phyloP scores from a whole-genome alignment of 2,329 filamentous ascomycete genomes.

The Rutstroemia sp. region DNA sequence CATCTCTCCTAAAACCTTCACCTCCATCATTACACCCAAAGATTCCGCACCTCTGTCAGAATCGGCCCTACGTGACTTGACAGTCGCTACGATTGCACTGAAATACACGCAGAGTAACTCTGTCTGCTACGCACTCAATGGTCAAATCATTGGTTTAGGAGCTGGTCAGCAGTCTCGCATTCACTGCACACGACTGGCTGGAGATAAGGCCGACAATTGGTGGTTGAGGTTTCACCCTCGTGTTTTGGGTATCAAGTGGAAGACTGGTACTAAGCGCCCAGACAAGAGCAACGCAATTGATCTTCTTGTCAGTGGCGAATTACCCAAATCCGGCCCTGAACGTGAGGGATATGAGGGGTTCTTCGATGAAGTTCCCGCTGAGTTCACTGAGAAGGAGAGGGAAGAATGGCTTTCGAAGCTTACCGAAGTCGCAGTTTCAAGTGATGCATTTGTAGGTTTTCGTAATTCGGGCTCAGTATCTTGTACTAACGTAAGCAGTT shows the following conservation, averaged over 20 bases:
- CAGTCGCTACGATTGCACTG: constrained; percentile 90
- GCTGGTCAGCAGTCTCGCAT: constrained; percentile 97
- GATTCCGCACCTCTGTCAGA: constrained; percentile 66
- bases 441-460: constrained; percentile 82
- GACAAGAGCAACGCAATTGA: constrained; percentile 99
- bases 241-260: constrained; percentile 85
- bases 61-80: constrained; percentile 78
- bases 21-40: constrained; percentile 79
- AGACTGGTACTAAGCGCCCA: constrained; percentile 91
- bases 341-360: constrained; percentile 78
- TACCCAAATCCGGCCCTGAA: constrained; percentile 78
- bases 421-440: constrained; percentile 75
- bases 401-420: constrained; percentile 80
- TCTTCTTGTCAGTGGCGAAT: constrained; percentile 82
- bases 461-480: not conserved
- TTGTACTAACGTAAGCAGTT: constrained; percentile 49
- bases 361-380: constrained; percentile 80
- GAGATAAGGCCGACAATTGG: constrained; percentile 99
- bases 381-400: constrained; percentile 79
- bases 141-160: constrained; percentile 88
- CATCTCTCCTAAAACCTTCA: constrained; percentile 81
- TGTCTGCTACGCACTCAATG: constrained; percentile 92
- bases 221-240: constrained; percentile 97
- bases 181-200: constrained; percentile 94
- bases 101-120: constrained; percentile 99